Percentiles rank a stretch among this genome's conserved stretches.
phyloP scores from a whole-genome alignment of 805 yeast species.

The Danielia reshetovae region DNA sequence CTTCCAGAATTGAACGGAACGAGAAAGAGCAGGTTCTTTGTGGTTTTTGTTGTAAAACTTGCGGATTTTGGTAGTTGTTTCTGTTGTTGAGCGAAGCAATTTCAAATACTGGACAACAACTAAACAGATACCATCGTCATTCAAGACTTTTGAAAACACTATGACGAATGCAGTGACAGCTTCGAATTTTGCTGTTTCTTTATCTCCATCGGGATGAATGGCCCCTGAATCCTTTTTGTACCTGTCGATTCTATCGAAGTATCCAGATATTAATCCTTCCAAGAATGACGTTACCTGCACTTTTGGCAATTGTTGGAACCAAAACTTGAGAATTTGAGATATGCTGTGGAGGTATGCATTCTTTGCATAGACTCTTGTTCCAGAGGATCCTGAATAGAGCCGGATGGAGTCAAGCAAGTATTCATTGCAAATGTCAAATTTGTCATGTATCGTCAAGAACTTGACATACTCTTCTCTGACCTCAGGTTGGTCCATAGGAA shows the following conservation, averaged over 20 bases:
- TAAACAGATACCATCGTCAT: constrained; percentile 38
- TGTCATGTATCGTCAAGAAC: constrained; percentile 18
- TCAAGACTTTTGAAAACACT: constrained; percentile 30
- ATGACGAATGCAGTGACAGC: constrained; percentile 12
- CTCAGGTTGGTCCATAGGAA: constrained; percentile 26
- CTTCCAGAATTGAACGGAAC: constrained; percentile 52
- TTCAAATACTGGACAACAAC: constrained; percentile 23
- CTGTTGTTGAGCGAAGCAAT: constrained; percentile 29
- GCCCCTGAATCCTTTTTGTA: constrained; percentile 6
- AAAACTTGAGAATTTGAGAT: constrained; percentile 5
- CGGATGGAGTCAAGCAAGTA: constrained; percentile 24
- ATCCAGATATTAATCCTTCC: constrained; percentile 15
- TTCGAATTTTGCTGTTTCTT: constrained; percentile 1
- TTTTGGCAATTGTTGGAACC: constrained; percentile 9
- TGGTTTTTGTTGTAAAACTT: constrained; percentile 28
- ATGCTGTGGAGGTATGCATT: constrained; percentile 16
- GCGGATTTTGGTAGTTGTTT: constrained; percentile 15
- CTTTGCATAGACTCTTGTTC: constrained; percentile 11
- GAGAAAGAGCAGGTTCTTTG: constrained; percentile 27
- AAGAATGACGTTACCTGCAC: constrained; percentile 13
- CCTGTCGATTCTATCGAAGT: constrained; percentile 18
- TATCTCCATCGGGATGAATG: background rate
- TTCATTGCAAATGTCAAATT: constrained; percentile 22
- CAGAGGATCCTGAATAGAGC: constrained; percentile 19
- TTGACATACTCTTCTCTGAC: constrained; percentile 24